phyloP scores from a whole-genome alignment of 2,329 filamentous ascomycete species.

The Rhynchosporium agropyri region DNA sequence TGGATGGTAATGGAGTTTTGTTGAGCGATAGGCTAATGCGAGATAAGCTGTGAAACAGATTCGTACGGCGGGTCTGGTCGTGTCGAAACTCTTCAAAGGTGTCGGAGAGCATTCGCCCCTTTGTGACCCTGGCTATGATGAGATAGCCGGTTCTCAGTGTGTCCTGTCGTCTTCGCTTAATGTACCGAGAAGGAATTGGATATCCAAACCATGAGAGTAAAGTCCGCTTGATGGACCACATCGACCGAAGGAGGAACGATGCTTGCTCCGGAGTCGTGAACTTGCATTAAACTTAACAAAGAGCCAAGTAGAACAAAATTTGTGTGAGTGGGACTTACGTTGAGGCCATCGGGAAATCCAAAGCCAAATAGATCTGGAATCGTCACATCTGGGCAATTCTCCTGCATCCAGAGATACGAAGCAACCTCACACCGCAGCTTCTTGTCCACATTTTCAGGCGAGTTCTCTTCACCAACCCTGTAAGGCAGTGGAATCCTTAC shows the following conservation, averaged over 20 bases:
- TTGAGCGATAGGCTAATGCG: constrained; percentile 4
- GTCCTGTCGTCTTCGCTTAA: not conserved
- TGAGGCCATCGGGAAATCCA: constrained; percentile 1
- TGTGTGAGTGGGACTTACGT: not conserved
- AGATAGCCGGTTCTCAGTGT: not conserved
- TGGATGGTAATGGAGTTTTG: constrained; percentile 6
- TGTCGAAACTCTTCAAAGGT: not conserved
- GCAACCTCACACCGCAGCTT: constrained; percentile 47
- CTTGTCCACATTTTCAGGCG: constrained; percentile 47
- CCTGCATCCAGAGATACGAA: constrained; percentile 45
- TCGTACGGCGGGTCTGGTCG: not conserved
- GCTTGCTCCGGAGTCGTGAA: not conserved
- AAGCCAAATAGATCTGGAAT: constrained; percentile 19
- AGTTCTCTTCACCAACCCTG: constrained; percentile 43
- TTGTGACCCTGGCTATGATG: not conserved
- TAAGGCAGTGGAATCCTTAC: constrained; percentile 41
- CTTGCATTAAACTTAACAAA: not conserved
- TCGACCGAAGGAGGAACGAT: not conserved
- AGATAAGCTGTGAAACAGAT: constrained; percentile 1
- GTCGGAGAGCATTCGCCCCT: not conserved
- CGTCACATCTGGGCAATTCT: constrained; percentile 37
- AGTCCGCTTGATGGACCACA: not conserved
- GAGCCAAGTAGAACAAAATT: not conserved
- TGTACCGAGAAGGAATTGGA: not conserved
- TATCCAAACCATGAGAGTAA: constrained; percentile 1